A percentile compares a stretch with the other conserved stretches of the same genome.
phyloP scores from a whole-genome alignment of 1,284 basidiomycete species.

The Clitocybe nebularis region DNA sequence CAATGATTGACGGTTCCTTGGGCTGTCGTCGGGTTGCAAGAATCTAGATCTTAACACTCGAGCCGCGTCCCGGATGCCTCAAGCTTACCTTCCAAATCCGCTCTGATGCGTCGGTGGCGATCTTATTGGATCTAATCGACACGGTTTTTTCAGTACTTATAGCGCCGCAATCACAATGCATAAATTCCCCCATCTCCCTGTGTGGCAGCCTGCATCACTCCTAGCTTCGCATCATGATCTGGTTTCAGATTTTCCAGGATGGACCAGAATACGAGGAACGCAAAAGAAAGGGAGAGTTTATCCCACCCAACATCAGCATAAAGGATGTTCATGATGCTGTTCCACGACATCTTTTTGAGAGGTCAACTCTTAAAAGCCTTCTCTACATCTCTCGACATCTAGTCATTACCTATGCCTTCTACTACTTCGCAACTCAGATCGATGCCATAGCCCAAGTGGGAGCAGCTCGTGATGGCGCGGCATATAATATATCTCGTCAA shows the following conservation, averaged over 20 bases:
- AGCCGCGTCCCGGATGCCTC: conserved; percentile 5
- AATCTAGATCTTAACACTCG: conserved; percentile 6
- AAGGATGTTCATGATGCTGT: conserved; percentile 46
- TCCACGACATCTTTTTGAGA: conserved; percentile 49
- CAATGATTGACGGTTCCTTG: conserved; percentile 1
- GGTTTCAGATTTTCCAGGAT: conserved; percentile 33
- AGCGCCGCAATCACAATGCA: conserved; percentile 3
- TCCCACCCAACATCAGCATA: conserved; percentile 39
- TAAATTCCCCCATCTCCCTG: conserved; percentile 7
- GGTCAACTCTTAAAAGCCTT: conserved; percentile 27
- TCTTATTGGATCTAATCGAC: conserved; percentile 15
- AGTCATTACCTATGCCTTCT: conserved; percentile 34
- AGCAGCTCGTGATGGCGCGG: conserved; percentile 15
- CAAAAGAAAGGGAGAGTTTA: conserved; percentile 27
- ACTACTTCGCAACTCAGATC: conserved; percentile 37
- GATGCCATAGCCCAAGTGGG: conserved; percentile 21
- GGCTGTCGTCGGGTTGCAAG: not conserved
- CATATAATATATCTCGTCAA: conserved; percentile 16
- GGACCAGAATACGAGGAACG: conserved; percentile 36
- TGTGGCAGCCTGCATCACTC: not conserved
- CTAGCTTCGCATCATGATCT: conserved; percentile 21
- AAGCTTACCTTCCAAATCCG: conserved; percentile 13
- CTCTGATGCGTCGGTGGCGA: conserved; percentile 13
- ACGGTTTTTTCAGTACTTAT: conserved; percentile 6
- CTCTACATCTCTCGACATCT: conserved; percentile 41